Conservation (phyloP, 202 grass and related monocot genomes). For the Saccharum hybrid region DNA sequence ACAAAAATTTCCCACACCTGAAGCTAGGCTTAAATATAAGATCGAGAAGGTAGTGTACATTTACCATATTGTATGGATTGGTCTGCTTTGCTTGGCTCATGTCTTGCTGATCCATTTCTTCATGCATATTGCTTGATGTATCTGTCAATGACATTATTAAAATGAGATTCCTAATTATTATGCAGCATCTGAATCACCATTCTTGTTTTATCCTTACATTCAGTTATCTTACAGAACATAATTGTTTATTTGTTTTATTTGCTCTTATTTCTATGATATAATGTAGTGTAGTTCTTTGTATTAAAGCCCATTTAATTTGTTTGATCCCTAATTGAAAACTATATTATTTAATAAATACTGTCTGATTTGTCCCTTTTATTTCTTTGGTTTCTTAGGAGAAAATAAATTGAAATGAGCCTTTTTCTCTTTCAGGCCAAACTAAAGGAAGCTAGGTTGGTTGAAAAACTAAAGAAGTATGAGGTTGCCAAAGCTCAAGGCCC, state of each 20-base stretch:
- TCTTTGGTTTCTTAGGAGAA: not conserved
- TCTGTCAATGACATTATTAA: constrained; percentile 1
- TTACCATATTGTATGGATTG: not conserved
- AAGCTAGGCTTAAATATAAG: constrained; percentile 82
- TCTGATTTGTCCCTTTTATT: constrained; percentile 9
- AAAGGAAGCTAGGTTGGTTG: constrained; percentile 76
- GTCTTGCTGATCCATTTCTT: constrained; percentile 35
- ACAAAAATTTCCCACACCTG: constrained; percentile 79
- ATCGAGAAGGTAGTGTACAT: constrained; percentile 73
- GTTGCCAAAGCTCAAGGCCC: constrained; percentile 77
- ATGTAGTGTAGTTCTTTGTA: not conserved
- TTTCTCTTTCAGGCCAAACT: constrained; percentile 73
- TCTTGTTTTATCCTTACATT: not conserved
- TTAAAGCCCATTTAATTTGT: not conserved
- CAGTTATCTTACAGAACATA: not conserved
- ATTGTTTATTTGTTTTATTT: not conserved
- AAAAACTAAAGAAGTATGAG: constrained; percentile 87
- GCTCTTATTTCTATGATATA: constrained; percentile 5
- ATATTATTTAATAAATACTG: not conserved
- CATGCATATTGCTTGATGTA: not conserved
- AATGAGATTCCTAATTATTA: constrained; percentile 4
- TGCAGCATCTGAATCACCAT: constrained; percentile 13
- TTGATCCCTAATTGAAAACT: not conserved
- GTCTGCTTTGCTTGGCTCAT: constrained; percentile 21
- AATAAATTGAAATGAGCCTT: not conserved